phyloP scores from a whole-genome alignment of 2,329 filamentous ascomycete genomes.

The Hymenoscyphus fraxineus region DNA sequence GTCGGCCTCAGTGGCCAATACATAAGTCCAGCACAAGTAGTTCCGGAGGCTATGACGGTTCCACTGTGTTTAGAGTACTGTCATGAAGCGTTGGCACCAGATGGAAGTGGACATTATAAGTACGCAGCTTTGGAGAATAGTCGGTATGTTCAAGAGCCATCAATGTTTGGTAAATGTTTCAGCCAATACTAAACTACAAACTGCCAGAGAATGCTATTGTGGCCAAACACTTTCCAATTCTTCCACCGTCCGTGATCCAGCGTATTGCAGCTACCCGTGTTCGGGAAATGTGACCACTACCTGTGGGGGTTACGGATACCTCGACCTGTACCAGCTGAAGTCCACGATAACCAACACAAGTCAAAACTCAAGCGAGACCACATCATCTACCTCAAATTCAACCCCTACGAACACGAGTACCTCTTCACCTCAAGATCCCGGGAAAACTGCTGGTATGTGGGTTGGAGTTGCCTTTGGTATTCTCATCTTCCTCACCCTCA shows the following conservation, averaged over 20 bases:
- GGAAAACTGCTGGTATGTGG: constrained; percentile 2
- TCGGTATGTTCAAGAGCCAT: constrained; percentile 9
- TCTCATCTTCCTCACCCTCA: constrained; percentile 3
- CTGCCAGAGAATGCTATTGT: constrained; percentile 18
- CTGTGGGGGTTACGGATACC: constrained; percentile 14
- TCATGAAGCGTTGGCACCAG: constrained; percentile 3
- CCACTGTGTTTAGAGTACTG: constrained; percentile 20
- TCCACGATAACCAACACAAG: constrained; percentile 6
- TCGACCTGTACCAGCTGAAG: constrained; percentile 12
- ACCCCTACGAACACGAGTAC: not conserved
- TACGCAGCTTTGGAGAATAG: constrained; percentile 21
- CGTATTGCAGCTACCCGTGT: constrained; percentile 16
- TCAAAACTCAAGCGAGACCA: not conserved
- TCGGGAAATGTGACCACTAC: constrained; percentile 8
- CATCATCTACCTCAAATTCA: not conserved
- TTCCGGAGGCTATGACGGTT: constrained; percentile 16
- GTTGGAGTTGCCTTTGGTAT: constrained; percentile 6
- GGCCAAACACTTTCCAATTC: constrained; percentile 16
- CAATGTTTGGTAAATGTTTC: not conserved
- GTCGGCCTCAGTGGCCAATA: constrained; percentile 16
- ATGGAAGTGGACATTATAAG: constrained; percentile 12
- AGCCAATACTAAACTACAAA: not conserved
- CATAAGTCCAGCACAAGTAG: constrained; percentile 12
- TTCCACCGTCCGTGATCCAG: constrained; percentile 3
- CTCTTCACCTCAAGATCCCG: not conserved